A percentile compares a stretch with the other conserved stretches of the same genome.
These are phyloP conservation scores for Globisporangium sylvaticum DNA, from an alignment of 352 stramenopile species.

Conservation along the genomic window DNA sequence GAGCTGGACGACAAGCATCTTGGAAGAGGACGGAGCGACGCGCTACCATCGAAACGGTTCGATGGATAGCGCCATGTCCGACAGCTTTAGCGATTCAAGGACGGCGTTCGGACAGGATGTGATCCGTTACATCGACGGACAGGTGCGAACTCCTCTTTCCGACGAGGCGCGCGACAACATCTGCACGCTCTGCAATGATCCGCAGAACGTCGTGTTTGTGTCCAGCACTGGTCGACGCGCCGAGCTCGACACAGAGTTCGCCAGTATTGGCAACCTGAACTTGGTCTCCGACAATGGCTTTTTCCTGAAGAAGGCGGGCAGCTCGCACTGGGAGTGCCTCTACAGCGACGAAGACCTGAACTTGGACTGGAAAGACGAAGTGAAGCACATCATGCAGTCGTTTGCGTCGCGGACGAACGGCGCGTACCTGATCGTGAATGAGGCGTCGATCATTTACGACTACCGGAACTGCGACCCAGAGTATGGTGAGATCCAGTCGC, in stretches of 20 bases:
- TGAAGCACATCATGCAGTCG: conserved; percentile 94
- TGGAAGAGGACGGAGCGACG: conserved; percentile 50
- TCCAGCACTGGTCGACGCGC: conserved; percentile 52
- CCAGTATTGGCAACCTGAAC: conserved; percentile 43
- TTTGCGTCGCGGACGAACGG: conserved; percentile 97
- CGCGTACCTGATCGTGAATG: conserved; percentile 96
- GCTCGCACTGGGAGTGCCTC: conserved; percentile 50
- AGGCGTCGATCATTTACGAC: conserved; percentile 97
- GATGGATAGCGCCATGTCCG: conserved; percentile 40
- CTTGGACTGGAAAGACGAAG: conserved; percentile 93
- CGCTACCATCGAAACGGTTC: conserved; percentile 30
- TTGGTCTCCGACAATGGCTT: conserved; percentile 68
- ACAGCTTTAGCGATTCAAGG: conserved; percentile 16
- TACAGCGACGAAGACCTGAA: conserved; percentile 46
- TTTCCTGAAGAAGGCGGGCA: conserved; percentile 44
- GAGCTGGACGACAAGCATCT: conserved; percentile 57
- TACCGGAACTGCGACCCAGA: conserved; percentile 98
- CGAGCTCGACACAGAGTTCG: conserved; percentile 61
- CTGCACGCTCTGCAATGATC: conserved; percentile 46
- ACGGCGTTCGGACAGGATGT: conserved; percentile 23
- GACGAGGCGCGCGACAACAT: conserved; percentile 53
- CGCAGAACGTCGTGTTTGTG: conserved; percentile 67
- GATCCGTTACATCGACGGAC: conserved; percentile 59
- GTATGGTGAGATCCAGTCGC: conserved; percentile 97
- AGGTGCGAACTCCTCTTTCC: conserved; percentile 65